Conservation (phyloP, 805 yeast species). For the Saturnispora dispora region DNA sequence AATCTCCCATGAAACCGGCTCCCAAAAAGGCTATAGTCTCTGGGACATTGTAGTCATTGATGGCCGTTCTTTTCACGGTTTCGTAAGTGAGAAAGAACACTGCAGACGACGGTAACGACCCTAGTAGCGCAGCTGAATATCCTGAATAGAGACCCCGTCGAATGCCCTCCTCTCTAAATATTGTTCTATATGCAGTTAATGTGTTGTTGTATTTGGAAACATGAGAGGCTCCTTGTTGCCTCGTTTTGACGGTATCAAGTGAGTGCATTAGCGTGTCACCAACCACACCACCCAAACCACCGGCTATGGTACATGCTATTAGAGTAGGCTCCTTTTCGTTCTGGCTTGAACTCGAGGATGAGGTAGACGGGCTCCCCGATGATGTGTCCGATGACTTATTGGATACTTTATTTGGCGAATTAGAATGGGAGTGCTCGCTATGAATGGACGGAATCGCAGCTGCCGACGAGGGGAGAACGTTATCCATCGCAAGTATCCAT, state of each 20-base stretch:
- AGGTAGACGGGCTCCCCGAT: neutral
- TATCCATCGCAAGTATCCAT: neutral
- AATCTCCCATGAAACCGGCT: constrained; percentile 91
- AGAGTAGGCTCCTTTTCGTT: constrained; percentile 32
- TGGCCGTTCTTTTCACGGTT: constrained; percentile 59
- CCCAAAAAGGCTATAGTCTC: constrained; percentile 73
- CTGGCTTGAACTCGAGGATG: neutral
- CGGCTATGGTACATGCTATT: constrained; percentile 66
- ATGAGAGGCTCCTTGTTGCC: constrained; percentile 90
- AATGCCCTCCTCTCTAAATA: constrained; percentile 79
- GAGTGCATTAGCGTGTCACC: constrained; percentile 96
- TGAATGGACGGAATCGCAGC: constrained; percentile 1
- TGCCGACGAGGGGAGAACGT: neutral
- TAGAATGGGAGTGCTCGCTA: neutral
- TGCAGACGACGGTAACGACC: constrained; percentile 90
- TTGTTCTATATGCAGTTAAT: constrained; percentile 65
- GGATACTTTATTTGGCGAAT: neutral
- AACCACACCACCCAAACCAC: constrained; percentile 89
- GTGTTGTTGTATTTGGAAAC: constrained; percentile 61
- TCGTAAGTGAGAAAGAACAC: constrained; percentile 93
- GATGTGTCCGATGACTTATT: neutral
- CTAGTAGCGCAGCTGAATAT: constrained; percentile 82
- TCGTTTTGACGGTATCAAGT: constrained; percentile 88
- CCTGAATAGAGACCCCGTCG: constrained; percentile 85
- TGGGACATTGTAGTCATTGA: constrained; percentile 52